Conservation (phyloP, 768 basidiomycete genomes). For the Tubosaeta sp. region DNA sequence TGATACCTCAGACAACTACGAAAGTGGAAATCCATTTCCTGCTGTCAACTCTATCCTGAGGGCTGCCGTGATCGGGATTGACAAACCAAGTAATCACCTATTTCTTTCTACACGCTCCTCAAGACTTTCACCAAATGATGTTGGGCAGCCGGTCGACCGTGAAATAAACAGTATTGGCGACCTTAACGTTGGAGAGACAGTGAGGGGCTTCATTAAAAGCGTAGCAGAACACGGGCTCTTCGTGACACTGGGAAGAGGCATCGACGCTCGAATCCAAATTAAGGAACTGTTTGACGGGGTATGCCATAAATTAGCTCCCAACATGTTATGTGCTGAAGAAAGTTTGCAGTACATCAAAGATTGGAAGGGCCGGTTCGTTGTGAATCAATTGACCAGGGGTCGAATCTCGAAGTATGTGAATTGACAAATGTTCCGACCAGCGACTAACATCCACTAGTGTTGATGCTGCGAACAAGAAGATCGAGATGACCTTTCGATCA, state of each 20-base stretch:
- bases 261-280: conserved; percentile 92
- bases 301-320: conserved; percentile 1
- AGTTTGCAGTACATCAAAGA: conserved; percentile 81
- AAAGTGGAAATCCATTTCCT: conserved; percentile 52
- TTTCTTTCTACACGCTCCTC: conserved; percentile 81
- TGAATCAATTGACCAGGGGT: conserved; percentile 83
- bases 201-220: conserved; percentile 88
- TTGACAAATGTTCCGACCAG: background rate
- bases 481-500: conserved; percentile 88
- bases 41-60: conserved; percentile 62
- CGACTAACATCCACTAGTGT: conserved; percentile 45
- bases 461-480: conserved; percentile 63
- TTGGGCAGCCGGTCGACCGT: conserved; percentile 52
- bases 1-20: conserved; percentile 79
- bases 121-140: conserved; percentile 51
- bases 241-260: conserved; percentile 74
- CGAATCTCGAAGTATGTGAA: conserved; percentile 67
- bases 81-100: conserved; percentile 62
- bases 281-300: conserved; percentile 89
- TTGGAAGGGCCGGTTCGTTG: conserved; percentile 80
- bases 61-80: conserved; percentile 66
- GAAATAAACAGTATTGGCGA: conserved; percentile 62
- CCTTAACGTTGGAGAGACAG: conserved; percentile 65
- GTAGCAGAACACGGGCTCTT: conserved; percentile 86
- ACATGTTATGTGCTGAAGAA: conserved; percentile 5